Evolutionary conservation across 768 basidiomycete genomes (phyloP).

Genomic region (Phlebiopsis flavidoalba): DNA sequence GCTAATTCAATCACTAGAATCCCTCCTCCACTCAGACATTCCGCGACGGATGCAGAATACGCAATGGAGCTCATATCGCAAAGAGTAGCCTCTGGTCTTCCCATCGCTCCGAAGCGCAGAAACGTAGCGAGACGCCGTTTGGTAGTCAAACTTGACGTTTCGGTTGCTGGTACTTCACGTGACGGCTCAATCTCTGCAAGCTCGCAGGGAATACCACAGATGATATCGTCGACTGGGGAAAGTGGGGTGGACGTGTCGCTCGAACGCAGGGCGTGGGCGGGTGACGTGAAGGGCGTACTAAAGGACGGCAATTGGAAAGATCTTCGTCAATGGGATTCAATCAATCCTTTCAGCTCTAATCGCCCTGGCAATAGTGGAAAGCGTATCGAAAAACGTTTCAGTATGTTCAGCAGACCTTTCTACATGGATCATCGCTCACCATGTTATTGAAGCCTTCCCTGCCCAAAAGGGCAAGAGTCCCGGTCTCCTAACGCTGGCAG

Average conservation of each 20-base stretch:
- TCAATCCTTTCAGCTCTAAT: conserved; percentile 8
- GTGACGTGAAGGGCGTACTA: conserved; percentile 36
- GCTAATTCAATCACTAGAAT: conserved; percentile 28
- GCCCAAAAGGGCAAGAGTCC: conserved; percentile 49
- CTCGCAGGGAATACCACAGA: not conserved
- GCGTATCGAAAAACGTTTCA: conserved; percentile 18
- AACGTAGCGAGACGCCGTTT: conserved; percentile 9
- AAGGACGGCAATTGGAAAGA: conserved; percentile 25
- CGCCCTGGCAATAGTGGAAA: conserved; percentile 4
- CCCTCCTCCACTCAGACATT: conserved; percentile 42
- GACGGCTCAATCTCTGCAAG: not conserved
- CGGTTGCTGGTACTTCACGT: not conserved
- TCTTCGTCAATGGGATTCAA: conserved; percentile 13
- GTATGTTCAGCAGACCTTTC: conserved; percentile 9
- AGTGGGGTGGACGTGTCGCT: conserved; percentile 46
- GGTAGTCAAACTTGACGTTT: not conserved
- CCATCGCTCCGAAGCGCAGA: conserved; percentile 31
- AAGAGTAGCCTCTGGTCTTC: conserved; percentile 51
- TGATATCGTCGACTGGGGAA: conserved; percentile 45
- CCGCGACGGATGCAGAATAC: conserved; percentile 65
- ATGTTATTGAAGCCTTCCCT: conserved; percentile 43
- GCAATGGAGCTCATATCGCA: conserved; percentile 65
- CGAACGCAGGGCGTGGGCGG: conserved; percentile 38
- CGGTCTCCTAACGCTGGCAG: conserved; percentile 56
- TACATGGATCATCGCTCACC: not conserved